A percentile compares a stretch with the other conserved stretches of the same genome.
These are phyloP conservation scores for Cutaneotrichosporon sp. DNA, from an alignment of 1,284 basidiomycete species.

Conservation along the genomic window DNA sequence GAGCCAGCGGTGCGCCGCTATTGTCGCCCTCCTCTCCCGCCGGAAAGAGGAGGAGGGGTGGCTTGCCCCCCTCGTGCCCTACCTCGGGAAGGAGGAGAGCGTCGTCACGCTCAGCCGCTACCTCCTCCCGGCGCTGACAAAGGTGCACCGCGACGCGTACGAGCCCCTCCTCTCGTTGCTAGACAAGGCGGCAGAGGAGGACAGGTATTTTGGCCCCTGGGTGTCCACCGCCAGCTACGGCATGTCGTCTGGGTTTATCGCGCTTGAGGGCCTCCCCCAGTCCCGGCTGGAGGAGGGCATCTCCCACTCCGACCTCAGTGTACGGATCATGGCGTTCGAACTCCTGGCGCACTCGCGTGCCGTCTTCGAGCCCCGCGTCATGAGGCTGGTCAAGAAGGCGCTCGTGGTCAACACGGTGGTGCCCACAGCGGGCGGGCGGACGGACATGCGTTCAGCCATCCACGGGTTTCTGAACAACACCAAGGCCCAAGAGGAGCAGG, in stretches of 20 bases:
- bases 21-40: constrained; percentile 28
- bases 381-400: constrained; percentile 34
- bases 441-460: constrained; percentile 41
- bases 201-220: constrained; percentile 36
- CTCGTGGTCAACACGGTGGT: constrained; percentile 33
- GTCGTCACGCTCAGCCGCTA: constrained; percentile 33
- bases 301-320: constrained; percentile 32
- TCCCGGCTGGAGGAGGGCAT: constrained; percentile 33
- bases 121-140: constrained; percentile 38
- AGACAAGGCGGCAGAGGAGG: neutral
- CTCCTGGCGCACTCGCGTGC: constrained; percentile 36
- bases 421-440: constrained; percentile 37
- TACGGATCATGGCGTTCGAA: constrained; percentile 42
- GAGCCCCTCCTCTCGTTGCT: constrained; percentile 28
- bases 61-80: constrained; percentile 30
- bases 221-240: constrained; percentile 42
- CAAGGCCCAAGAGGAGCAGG: constrained; percentile 22
- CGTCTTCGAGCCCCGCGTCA: constrained; percentile 22
- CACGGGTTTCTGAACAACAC: constrained; percentile 38
- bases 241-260: constrained; percentile 30
- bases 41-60: neutral
- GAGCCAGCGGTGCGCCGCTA: constrained; percentile 29
- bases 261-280: constrained; percentile 28
- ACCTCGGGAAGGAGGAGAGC: constrained; percentile 21
- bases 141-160: constrained; percentile 19